Percentiles rank a stretch among this genome's conserved stretches.
phyloP scores from a whole-genome alignment of 2,329 filamentous ascomycete genomes.

The Bipolaris sorokiniana region DNA sequence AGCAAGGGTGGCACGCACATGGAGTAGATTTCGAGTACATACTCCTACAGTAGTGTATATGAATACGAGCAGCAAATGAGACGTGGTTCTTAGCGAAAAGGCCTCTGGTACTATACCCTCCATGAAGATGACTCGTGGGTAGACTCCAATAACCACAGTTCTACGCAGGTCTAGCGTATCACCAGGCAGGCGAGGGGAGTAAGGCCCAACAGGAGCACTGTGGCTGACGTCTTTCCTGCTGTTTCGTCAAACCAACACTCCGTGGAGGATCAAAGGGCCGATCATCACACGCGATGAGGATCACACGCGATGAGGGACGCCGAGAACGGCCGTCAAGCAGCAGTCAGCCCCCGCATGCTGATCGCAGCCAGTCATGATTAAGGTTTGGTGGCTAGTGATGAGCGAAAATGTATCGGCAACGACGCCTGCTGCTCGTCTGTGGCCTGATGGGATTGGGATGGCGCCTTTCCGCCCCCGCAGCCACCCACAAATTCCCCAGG shows the following conservation, averaged over 20 bases:
- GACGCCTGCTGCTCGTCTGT: conserved; percentile 17
- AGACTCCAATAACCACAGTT: neutral
- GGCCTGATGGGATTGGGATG: conserved; percentile 23
- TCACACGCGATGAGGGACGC: conserved; percentile 15
- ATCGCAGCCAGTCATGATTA: conserved; percentile 19
- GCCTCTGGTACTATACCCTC: conserved; percentile 6
- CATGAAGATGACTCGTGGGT: conserved; percentile 8
- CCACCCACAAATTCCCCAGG: conserved; percentile 25
- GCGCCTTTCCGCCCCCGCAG: conserved; percentile 29
- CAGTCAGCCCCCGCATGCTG: conserved; percentile 22
- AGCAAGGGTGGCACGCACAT: conserved; percentile 31
- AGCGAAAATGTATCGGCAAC: conserved; percentile 44
- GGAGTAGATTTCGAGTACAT: conserved; percentile 21
- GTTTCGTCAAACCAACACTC: too few relatives aligned
- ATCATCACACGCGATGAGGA: conserved; percentile 9
- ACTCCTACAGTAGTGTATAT: conserved; percentile 16
- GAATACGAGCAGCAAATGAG: conserved; percentile 24
- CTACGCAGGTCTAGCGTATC: neutral
- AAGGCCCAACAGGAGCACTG: conserved; percentile 1
- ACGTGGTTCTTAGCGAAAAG: conserved; percentile 21
- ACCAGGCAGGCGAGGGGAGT: neutral
- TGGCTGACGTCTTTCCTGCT: conserved; percentile 6
- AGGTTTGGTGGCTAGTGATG: conserved; percentile 28
- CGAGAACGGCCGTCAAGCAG: conserved; percentile 13
- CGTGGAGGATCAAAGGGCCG: conserved; percentile 4